Evolutionary conservation across 2,329 filamentous ascomycete genomes (phyloP).

Genomic region (Aspergillus amoenus): DNA sequence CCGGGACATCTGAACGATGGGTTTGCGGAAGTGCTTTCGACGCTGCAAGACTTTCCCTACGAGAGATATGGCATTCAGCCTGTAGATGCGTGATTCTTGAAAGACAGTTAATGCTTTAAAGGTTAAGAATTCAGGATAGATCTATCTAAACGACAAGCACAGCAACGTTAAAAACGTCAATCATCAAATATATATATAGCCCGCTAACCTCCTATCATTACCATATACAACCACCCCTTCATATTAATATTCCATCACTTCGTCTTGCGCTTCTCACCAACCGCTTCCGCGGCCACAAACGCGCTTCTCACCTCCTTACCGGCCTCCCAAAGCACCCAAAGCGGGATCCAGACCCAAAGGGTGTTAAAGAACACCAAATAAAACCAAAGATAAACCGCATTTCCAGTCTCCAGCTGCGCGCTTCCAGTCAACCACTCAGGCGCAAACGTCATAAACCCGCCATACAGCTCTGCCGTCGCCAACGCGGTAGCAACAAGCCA

Average conservation of each 20-base stretch:
- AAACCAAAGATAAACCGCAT: slow-evolving; percentile 63
- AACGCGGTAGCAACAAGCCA: slow-evolving; percentile 60
- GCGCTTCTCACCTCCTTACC: slow-evolving; percentile 45
- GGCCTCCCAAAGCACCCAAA: slow-evolving; percentile 57
- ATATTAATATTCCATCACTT: slow-evolving; percentile 10
- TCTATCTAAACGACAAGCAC: not conserved
- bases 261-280: slow-evolving; percentile 17
- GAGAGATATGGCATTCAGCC: slow-evolving; percentile 56
- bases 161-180: not conserved
- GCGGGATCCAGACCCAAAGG: slow-evolving; percentile 60
- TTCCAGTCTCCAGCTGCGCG: slow-evolving; percentile 57
- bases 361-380: slow-evolving; percentile 66
- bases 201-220: not conserved
- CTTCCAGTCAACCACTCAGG: slow-evolving; percentile 64
- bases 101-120: not conserved
- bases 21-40: slow-evolving; percentile 54
- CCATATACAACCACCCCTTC: not conserved
- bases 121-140: not conserved
- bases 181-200: not conserved
- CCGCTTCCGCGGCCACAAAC: slow-evolving; percentile 34
- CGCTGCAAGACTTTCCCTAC: slow-evolving; percentile 61
- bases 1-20: slow-evolving; percentile 61
- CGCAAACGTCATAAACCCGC: slow-evolving; percentile 64
- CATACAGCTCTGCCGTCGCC: slow-evolving; percentile 65
- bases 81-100: slow-evolving; percentile 10